phyloP scores from a whole-genome alignment of 2,329 filamentous ascomycete genomes.

The Cladosporium colombiae region DNA sequence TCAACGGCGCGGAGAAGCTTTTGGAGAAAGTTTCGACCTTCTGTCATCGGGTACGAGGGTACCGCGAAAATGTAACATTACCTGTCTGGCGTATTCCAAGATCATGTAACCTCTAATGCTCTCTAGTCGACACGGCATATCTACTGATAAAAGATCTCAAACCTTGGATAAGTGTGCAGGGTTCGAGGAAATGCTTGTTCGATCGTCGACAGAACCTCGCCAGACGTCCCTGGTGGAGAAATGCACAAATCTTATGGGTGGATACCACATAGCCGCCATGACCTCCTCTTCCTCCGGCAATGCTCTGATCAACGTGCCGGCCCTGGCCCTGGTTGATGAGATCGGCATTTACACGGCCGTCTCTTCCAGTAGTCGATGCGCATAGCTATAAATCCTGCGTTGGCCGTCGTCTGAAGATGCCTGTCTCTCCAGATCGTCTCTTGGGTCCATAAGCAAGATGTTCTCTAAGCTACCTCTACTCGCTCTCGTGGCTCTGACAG shows the following conservation, averaged over 20 bases:
- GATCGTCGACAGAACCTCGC: too few species aligned
- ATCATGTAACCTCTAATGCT: not conserved
- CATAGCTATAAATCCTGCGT: not conserved
- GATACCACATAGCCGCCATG: not conserved
- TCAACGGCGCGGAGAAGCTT: constrained; percentile 3
- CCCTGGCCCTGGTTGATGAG: not conserved
- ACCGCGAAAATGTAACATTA: not conserved
- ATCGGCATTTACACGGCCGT: constrained; percentile 3
- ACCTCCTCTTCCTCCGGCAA: constrained; percentile 10
- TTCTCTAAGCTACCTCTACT: not conserved
- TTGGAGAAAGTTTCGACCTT: not conserved
- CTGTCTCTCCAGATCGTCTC: not conserved
- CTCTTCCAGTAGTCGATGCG: not conserved
- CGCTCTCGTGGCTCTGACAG: not conserved
- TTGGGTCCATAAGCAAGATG: not conserved
- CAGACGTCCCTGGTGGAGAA: not conserved
- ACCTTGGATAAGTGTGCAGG: not conserved
- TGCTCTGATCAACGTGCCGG: not conserved
- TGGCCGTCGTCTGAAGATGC: not conserved
- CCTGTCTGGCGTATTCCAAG: not conserved
- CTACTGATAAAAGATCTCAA: not conserved
- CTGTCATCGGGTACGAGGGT: not conserved
- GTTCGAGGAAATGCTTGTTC: not conserved
- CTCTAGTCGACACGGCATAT: not conserved
- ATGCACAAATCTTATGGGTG: not conserved